phyloP scores from a whole-genome alignment of 164 flowering plant species.

The Umbellularia californica region DNA sequence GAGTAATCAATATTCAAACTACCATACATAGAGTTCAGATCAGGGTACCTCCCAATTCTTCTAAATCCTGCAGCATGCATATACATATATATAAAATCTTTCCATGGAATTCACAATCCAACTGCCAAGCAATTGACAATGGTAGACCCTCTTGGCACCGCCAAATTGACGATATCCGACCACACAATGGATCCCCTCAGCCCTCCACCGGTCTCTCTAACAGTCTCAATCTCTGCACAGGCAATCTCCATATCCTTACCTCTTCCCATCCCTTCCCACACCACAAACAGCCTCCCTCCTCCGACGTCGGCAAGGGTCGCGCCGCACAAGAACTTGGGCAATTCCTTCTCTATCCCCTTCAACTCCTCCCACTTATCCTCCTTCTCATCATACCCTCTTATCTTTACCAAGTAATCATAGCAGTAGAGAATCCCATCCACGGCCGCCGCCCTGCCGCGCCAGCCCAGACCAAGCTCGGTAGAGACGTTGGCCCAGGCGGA shows the following conservation, averaged over 20 bases:
- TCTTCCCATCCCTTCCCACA: conserved; percentile 59
- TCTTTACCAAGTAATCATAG: conserved; percentile 83
- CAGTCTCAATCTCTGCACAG: conserved; percentile 66
- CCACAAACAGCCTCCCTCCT: conserved; percentile 56
- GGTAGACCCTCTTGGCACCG: conserved; percentile 42
- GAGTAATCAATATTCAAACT: too few relatives aligned
- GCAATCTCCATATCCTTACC: conserved; percentile 41
- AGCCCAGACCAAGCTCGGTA: conserved; percentile 60
- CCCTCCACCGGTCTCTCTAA: conserved; percentile 37
- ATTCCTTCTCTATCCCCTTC: conserved; percentile 52
- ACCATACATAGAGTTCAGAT: background rate
- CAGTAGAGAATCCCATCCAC: conserved; percentile 67
- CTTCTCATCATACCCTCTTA: conserved; percentile 58
- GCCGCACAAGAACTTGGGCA: conserved; percentile 74
- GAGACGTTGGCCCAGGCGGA: conserved; percentile 47
- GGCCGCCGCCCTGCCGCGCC: conserved; percentile 85
- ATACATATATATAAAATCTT: background rate
- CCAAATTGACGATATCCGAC: conserved; percentile 36
- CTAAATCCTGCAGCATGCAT: background rate
- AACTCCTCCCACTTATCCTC: conserved; percentile 55
- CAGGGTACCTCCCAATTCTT: background rate
- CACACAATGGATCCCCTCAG: conserved; percentile 55
- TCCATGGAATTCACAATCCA: conserved; percentile 30
- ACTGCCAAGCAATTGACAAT: conserved; percentile 60
- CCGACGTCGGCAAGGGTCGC: conserved; percentile 79